Evolutionary conservation across 2,329 filamentous ascomycete genomes (phyloP), one percentile per base, ranked within the genome.

Genomic region (Rhynchosporium graminicola): DNA sequence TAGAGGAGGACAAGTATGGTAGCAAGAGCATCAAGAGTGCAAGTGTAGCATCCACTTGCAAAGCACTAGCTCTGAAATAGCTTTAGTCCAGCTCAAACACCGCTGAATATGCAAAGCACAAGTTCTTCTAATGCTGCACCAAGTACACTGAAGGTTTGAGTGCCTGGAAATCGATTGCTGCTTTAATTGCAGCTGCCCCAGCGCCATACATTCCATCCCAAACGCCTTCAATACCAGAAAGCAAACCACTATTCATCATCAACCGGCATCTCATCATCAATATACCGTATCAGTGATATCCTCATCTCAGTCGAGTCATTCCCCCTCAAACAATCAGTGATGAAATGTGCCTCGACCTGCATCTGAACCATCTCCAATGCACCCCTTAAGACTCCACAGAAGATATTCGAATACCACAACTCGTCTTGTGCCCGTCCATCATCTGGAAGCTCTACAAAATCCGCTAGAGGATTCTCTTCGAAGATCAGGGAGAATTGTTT

Each of bases 311-410:
- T 99, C 20, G 91, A 94, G 75, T 99, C 95, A 73, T 97, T 94
- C 3, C 95, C 95, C 61, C 92, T 87, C 64, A 99, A 80, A 38
- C 97, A 84, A 76, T 99, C 95, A 75, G 91, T 97, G 72, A 96
- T 90, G 75, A 98, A 99, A 74, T 96, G 93, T 52, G 92, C 92
- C 75, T 99, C 94, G 3, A 98, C 92, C 77, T 98, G 95, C 92
- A 98, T 97, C 83, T 98, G 94, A 73, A 98, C 94, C 95, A 99
- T 99, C 77, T 99, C 95, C 63, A 99, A 77, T 0, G 94, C 89
- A 13, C 95, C 95, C 69, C 95, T 83, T 65, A 99, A 80, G 48
- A 99, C 91, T 48, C 95, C 95, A 71, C 95, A 97, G 48, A 98
- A 83, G 62, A 99, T 96, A 77, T 98, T 99, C 4, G 92, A 97